These are phyloP conservation scores for Jackrogersella minutella DNA, from an alignment of 495 filamentous ascomycete species.

Conservation along the genomic window DNA sequence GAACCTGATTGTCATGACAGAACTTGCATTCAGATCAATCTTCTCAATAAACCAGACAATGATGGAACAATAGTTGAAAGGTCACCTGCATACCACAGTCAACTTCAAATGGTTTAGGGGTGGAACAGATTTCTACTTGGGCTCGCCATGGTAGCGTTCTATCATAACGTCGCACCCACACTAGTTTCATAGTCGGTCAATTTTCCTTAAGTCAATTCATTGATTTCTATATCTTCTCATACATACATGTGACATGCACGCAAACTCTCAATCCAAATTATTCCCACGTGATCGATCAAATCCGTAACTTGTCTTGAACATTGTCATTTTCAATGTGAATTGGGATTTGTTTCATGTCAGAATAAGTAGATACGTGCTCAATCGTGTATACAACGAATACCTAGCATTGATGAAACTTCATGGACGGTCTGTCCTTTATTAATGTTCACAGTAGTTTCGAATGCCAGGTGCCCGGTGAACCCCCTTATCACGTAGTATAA, in stretches of 20 bases:
- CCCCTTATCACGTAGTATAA: too few relatives aligned
- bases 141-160: slow-evolving; percentile 16
- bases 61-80: background rate
- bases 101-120: background rate
- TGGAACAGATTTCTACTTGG: slow-evolving; percentile 13
- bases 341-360: too few relatives aligned
- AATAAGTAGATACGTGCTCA: too few relatives aligned
- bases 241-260: background rate
- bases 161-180: slow-evolving; percentile 12
- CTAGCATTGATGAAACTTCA: too few relatives aligned
- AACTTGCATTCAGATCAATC: background rate
- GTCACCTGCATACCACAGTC: background rate
- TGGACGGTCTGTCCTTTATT: background rate
- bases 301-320: too few relatives aligned
- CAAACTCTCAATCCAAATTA: background rate
- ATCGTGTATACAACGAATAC: too few relatives aligned
- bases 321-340: too few relatives aligned
- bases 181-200: slow-evolving; percentile 21
- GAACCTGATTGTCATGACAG: background rate
- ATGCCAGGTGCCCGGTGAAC: background rate
- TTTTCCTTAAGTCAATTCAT: slow-evolving; percentile 38
- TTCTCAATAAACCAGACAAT: background rate
- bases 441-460: background rate
- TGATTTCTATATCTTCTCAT: slow-evolving; percentile 24
- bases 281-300: too few relatives aligned